Evolutionary conservation across 2,329 filamentous ascomycete genomes (phyloP).

Genomic region (Ploettnerulaceae sp.): DNA sequence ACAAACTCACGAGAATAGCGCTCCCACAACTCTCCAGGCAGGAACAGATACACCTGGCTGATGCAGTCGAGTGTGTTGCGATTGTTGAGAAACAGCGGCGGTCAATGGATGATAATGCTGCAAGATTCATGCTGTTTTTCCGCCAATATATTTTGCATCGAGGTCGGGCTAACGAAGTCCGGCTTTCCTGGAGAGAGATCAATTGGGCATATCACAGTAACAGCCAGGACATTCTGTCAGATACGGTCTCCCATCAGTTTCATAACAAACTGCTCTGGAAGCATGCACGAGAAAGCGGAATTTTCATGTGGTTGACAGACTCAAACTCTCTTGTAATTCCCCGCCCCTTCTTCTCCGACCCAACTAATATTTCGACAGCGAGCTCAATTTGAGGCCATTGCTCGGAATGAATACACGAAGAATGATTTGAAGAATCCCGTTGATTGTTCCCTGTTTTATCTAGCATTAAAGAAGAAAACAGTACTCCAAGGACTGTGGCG

Average conservation of each 20-base stretch:
- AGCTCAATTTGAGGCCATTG: conserved; percentile 81
- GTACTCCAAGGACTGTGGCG: conserved; percentile 90
- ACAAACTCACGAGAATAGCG: conserved; percentile 69
- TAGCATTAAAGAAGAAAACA: conserved; percentile 85
- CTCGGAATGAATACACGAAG: conserved; percentile 88
- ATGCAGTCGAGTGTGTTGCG: conserved; percentile 79
- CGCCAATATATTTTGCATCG: conserved; percentile 71
- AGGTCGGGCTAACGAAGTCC: conserved; percentile 57
- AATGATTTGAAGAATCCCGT: conserved; percentile 83
- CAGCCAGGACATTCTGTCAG: conserved; percentile 83
- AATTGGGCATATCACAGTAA: conserved; percentile 80
- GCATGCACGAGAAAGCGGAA: conserved; percentile 76
- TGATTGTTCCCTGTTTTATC: conserved; percentile 85
- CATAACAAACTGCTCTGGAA: conserved; percentile 79
- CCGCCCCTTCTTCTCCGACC: neutral
- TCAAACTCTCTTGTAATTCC: conserved; percentile 63
- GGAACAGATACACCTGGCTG: conserved; percentile 79
- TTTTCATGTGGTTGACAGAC: conserved; percentile 94
- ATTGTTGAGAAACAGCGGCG: conserved; percentile 81
- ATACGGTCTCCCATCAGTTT: conserved; percentile 76
- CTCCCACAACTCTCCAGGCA: conserved; percentile 76
- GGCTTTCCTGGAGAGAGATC: conserved; percentile 73
- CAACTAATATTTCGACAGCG: conserved; percentile 42
- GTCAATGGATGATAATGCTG: conserved; percentile 86
- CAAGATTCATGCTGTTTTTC: conserved; percentile 83